phyloP scores from a whole-genome alignment of 257 asterid genomes.

The Parsonsia alboflavescens region DNA sequence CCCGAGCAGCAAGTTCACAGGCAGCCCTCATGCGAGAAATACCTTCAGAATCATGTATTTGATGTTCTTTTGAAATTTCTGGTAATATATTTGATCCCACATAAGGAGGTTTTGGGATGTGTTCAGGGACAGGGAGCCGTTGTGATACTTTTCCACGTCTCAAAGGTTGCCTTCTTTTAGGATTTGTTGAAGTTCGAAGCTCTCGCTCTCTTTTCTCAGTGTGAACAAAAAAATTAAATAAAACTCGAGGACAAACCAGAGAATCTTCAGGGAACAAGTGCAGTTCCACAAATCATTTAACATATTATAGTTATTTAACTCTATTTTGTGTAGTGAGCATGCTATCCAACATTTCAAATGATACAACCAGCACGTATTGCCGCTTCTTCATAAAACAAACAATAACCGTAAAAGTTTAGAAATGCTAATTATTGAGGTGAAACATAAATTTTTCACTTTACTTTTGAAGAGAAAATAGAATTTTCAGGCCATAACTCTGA shows the following conservation, averaged over 20 bases:
- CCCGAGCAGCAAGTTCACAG: conserved; percentile 91
- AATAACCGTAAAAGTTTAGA: not conserved
- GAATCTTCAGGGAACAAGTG: not conserved
- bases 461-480: not conserved
- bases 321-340: not conserved
- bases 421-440: not conserved
- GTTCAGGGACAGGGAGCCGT: conserved; percentile 78
- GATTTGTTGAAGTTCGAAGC: conserved; percentile 46
- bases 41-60: conserved; percentile 78
- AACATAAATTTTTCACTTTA: not conserved
- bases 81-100: conserved; percentile 59
- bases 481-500: not conserved
- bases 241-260: not conserved
- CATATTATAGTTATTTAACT: not conserved
- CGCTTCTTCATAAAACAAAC: not conserved
- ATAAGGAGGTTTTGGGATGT: conserved; percentile 79
- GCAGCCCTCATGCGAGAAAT: conserved; percentile 81
- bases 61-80: conserved; percentile 62
- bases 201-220: conserved; percentile 60
- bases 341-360: not conserved
- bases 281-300: not conserved
- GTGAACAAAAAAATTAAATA: conserved; percentile 3
- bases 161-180: conserved; percentile 67
- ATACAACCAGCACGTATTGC: not conserved
- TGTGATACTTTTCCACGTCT: conserved; percentile 88